Evolutionary conservation across 2,329 filamentous ascomycete genomes (phyloP), one percentile per base, ranked within the genome.

Genomic region (Fusarium sp.): DNA sequence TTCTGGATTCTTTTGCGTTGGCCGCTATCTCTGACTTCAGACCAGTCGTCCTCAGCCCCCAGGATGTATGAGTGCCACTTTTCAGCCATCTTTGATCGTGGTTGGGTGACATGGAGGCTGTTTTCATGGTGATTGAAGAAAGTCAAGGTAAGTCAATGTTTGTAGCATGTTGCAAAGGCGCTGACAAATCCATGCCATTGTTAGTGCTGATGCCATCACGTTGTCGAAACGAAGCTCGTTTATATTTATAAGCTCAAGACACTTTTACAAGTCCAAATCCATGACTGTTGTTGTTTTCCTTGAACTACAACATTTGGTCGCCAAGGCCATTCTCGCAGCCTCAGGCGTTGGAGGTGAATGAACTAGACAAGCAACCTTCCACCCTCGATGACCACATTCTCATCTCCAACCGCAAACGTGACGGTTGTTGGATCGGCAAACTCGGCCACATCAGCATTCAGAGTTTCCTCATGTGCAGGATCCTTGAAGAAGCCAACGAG

Each of bases 1-100:
- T 76, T 76, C 50, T 76, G 73, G 25, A 76, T 70, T 8, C 70
- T 68, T 23, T 75, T 76, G 4, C 70, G 59, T 14, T 75, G 57
- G 4, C n/a, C 25, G 1, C 67, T 62, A 20, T 75, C 73, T 2
- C 60, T 57, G 7, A 76, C 59, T 1, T 10, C 39, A 2, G 64
- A 71, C 73, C 73, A 76, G 34, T 76, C 67, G 11, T 76, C 73
- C 0, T 37, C 69, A 2, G 27, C 30, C 0, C 69, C 63, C 2
- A 69, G 67, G 16, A 72, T 39, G 3, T 43, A 72, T 6, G 34
- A 64, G 0, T 72, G 48, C 69, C 70, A 72, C 20, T 27, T 58
- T 2, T 39, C 52, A 6, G 11, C 2, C 52, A 57, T 57, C 0
- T 23, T 37, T 0, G 16, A 8, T 10, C 4, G 4, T 39, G 0